Evolutionary conservation across 2,329 filamentous ascomycete genomes (phyloP), one percentile per base, ranked within the genome.

Genomic region (Claviceps paspali): DNA sequence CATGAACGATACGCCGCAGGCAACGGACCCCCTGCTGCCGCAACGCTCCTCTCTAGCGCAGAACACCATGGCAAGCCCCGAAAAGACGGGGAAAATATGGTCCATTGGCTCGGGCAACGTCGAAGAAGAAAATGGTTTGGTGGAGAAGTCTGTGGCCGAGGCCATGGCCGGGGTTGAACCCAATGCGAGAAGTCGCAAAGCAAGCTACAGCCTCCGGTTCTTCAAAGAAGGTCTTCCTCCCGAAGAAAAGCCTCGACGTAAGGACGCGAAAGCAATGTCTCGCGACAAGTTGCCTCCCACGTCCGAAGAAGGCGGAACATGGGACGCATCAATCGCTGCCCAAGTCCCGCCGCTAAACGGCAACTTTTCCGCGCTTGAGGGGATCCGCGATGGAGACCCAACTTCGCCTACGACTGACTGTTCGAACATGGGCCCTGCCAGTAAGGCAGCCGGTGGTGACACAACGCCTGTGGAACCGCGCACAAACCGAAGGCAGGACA

Each of bases 51-150:
- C 56, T 52, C 60, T 53, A 18, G 63, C 68, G 4, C 60, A 65
- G 34, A 58, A 63, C 8, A 41, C 61, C 10, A 60, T 61, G 14
- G 54, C 59, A 42, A 65, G 56, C 0, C 57, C 68, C 0, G 73
- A 77, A 49, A 77, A 76, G 51, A 70, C 65, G 14, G 73, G 76
- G 50, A 77, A 77, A 51, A 67, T 70, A 24, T 78, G 73, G 74
- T 78, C 73, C 15, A 77, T 79, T 51, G 71, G 70, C 4, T 63
- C 67, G 17, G 64, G 59, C 7, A 63, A 68, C 36, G 53, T 63
- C 30, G 53, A 60, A 19, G 64, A 67, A 38, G 61, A 62, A 31
- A 65, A 71, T 43, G 73, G 73, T 1, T 62, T 73, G 45, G 74
- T 79, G 6, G 74, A 79, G 46, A 72, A 76, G 51, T 76, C 73